Percentiles rank a stretch among this genome's conserved stretches.
phyloP scores from a whole-genome alignment of 23 red algal species.

The Chondrus crispus region DNA sequence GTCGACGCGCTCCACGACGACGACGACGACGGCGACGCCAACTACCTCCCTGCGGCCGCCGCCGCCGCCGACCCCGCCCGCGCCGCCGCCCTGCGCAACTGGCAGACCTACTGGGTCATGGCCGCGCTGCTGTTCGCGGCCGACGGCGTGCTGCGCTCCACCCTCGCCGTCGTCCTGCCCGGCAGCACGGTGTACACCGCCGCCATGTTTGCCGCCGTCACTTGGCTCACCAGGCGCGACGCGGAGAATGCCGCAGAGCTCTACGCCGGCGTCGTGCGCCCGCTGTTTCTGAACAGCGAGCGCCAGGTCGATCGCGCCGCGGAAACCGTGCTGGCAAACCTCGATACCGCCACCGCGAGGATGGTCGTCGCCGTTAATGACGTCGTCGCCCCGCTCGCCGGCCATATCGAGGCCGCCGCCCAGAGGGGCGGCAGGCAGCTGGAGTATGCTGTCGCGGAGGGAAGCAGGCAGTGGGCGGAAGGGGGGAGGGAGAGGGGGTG shows the following conservation, averaged over 20 bases:
- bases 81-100: not conserved
- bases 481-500: too few relatives aligned
- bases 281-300: not conserved
- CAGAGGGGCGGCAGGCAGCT: not conserved
- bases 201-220: not conserved
- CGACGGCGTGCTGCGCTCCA: not conserved
- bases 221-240: conserved; percentile 18
- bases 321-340: not conserved
- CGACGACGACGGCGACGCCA: not conserved
- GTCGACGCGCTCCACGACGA: conserved; percentile 15
- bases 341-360: conserved; percentile 2
- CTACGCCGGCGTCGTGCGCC: conserved; percentile 10
- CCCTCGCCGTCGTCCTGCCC: not conserved
- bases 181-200: conserved; percentile 15
- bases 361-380: not conserved
- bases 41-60: not conserved
- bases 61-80: not conserved
- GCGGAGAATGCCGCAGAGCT: conserved; percentile 7
- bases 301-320: not conserved
- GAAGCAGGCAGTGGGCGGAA: not conserved
- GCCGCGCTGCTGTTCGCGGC: conserved; percentile 18
- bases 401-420: conserved; percentile 17
- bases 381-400: not conserved
- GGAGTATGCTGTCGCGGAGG: not conserved
- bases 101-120: conserved; percentile 44